Evolutionary conservation across 2,329 filamentous ascomycete genomes (phyloP).

Genomic region (Chaetomium sp.): DNA sequence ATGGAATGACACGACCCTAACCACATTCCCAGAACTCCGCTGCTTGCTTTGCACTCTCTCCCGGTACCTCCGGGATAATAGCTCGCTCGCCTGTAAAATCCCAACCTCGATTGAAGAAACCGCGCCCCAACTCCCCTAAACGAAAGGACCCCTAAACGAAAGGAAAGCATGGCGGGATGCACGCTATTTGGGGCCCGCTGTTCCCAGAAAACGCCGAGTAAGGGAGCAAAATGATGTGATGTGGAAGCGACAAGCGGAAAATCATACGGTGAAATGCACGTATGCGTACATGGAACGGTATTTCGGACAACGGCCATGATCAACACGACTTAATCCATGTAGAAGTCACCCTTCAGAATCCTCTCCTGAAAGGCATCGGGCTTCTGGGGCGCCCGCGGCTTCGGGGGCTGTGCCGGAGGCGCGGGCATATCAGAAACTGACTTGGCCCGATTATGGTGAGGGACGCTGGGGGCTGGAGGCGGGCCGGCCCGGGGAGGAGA

Average conservation of each 20-base stretch:
- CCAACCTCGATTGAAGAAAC: constrained; percentile 20
- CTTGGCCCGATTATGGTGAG: constrained; percentile 66
- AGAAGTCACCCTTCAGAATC: constrained; percentile 96
- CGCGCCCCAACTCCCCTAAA: background rate
- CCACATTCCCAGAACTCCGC: constrained; percentile 20
- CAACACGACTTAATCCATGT: constrained; percentile 71
- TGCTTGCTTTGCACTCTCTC: constrained; percentile 22
- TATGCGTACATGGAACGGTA: constrained; percentile 5
- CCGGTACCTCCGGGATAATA: constrained; percentile 14
- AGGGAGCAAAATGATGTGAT: background rate
- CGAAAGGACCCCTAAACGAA: background rate
- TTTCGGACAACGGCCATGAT: background rate
- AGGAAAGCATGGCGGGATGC: background rate
- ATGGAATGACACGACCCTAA: background rate
- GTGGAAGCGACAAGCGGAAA: background rate
- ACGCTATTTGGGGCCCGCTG: background rate
- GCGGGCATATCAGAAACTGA: constrained; percentile 67
- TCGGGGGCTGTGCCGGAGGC: constrained; percentile 56
- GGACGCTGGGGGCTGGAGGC: constrained; percentile 33
- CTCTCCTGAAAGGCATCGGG: constrained; percentile 96
- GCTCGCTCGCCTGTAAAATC: constrained; percentile 17
- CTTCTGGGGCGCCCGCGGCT: constrained; percentile 62
- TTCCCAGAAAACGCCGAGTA: constrained; percentile 12
- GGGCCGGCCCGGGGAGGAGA: constrained; percentile 47
- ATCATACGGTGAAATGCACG: background rate